A percentile compares a stretch with the other conserved stretches of the same genome.
Evolutionary conservation across 352 stramenopile genomes (phyloP).

Genomic region (Phytophthora constricta): DNA sequence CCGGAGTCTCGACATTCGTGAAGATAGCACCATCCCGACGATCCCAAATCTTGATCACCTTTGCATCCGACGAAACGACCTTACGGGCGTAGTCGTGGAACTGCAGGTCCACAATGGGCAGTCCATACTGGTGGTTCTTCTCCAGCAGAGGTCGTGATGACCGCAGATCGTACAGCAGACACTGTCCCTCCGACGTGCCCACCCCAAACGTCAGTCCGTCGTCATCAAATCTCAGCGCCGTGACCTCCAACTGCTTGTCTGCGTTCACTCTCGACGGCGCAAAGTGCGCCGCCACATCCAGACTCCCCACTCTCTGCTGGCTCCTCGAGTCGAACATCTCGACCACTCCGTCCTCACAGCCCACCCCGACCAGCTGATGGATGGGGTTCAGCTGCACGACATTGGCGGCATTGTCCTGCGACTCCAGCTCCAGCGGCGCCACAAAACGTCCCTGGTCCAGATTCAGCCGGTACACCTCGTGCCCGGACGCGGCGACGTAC

Average conservation of each 20-base stretch:
- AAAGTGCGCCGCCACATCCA: conserved; percentile 59
- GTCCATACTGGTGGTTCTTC: conserved; percentile 98
- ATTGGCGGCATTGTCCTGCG: conserved; percentile 76
- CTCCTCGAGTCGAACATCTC: conserved; percentile 96
- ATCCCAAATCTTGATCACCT: conserved; percentile 99
- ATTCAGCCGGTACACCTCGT: conserved; percentile 97
- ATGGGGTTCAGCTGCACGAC: conserved; percentile 90
- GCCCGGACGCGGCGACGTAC: conserved; percentile 88
- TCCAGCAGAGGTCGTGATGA: conserved; percentile 93
- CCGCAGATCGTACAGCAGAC: conserved; percentile 96
- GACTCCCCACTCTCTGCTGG: conserved; percentile 68
- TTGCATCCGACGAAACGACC: conserved; percentile 95
- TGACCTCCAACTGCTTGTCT: conserved; percentile 84
- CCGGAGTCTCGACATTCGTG: conserved; percentile 97
- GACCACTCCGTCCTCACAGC: conserved; percentile 95
- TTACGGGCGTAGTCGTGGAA: conserved; percentile 92
- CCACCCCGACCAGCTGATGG: conserved; percentile 90
- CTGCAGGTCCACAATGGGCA: conserved; percentile 95
- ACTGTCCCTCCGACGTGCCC: conserved; percentile 94
- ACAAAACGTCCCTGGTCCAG: conserved; percentile 98
- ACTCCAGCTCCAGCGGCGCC: conserved; percentile 78
- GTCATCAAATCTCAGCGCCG: conserved; percentile 93
- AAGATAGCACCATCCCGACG: conserved; percentile 89
- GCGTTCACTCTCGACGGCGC: conserved; percentile 14
- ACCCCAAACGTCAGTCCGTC: conserved; percentile 95